Evolutionary conservation across 2,329 filamentous ascomycete genomes (phyloP), one percentile per base, ranked within the genome.

Genomic region (Microascus cirrosus): DNA sequence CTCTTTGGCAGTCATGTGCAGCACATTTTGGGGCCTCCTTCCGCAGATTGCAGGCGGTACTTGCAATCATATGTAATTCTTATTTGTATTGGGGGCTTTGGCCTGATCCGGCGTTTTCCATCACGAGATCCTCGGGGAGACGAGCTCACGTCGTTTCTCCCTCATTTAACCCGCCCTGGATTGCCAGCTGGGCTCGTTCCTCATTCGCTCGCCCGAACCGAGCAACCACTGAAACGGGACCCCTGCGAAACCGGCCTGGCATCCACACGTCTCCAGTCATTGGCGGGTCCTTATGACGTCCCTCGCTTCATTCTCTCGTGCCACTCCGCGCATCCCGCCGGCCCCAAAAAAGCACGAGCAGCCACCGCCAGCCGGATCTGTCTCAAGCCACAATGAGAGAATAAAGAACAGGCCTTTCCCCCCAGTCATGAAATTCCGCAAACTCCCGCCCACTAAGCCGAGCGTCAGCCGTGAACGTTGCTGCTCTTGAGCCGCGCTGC

Each of bases 401-500:
- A 50, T 50, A 24, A 48, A 50, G 45, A 24, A 50, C n/a, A 22
- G 22, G 3, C 45, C 20, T 24, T 24, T 22, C n/a, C 42, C 10
- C 18, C 45, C 4, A 22, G 45, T 22, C 45, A 22, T 24, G 45
- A 50, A 24, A 50, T 24, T 13, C 45, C 45, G 45, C 22, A 50
- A 22, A 24, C 20, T 6, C 8, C 12, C 45, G 24, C 45, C 8
- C n/a, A 8, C 12, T 8, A 50, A 24, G 11, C 20, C 20, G 11
- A 8, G 8, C 8, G 20, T 22, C 45, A 11, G 20, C n/a, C 24
- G 48, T 22, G 48, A 51, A 51, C 48, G 15, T 13, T 53, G 51
- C 22, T 24, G 22, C 60, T 62, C 61, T 62, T 55, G 58, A 57
- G 53, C 35, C 39, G 36, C 48, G 51, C 32, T 56, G 60, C 54